phyloP scores from a whole-genome alignment of 164 flowering plant genomes.

The Piper longum region DNA sequence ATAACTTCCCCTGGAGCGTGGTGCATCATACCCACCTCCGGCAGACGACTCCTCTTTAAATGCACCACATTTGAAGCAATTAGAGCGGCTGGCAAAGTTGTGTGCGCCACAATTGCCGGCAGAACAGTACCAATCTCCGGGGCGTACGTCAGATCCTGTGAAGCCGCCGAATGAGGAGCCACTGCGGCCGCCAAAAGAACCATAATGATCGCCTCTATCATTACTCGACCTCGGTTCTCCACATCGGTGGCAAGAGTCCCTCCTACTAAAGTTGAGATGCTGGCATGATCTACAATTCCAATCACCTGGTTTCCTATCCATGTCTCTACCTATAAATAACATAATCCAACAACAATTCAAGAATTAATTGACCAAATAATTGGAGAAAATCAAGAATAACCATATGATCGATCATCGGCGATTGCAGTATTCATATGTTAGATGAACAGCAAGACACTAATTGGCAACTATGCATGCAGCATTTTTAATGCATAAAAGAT shows the following conservation, averaged over 20 bases:
- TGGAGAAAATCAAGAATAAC: too few relatives aligned
- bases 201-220: constrained; percentile 23
- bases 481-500: too few relatives aligned
- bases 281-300: constrained; percentile 92
- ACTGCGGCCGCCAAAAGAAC: constrained; percentile 34
- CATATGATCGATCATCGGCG: too few relatives aligned
- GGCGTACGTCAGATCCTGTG: constrained; percentile 78
- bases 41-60: constrained; percentile 49
- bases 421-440: too few relatives aligned
- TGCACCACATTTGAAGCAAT: constrained; percentile 96
- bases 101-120: constrained; percentile 77
- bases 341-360: background rate
- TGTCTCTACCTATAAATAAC: constrained; percentile 11
- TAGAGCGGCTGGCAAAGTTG: constrained; percentile 95
- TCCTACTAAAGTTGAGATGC: constrained; percentile 70
- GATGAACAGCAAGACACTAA: too few relatives aligned
- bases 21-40: constrained; percentile 22
- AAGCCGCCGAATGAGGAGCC: constrained; percentile 44
- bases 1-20: constrained; percentile 16
- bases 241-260: constrained; percentile 72
- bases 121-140: constrained; percentile 96
- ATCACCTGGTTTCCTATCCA: constrained; percentile 75
- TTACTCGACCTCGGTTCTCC: constrained; percentile 35
- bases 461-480: too few relatives aligned
- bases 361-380: too few relatives aligned